Evolutionary conservation across 78 protist genomes (phyloP).

Genomic region (Dictyostelium firmibasis): DNA sequence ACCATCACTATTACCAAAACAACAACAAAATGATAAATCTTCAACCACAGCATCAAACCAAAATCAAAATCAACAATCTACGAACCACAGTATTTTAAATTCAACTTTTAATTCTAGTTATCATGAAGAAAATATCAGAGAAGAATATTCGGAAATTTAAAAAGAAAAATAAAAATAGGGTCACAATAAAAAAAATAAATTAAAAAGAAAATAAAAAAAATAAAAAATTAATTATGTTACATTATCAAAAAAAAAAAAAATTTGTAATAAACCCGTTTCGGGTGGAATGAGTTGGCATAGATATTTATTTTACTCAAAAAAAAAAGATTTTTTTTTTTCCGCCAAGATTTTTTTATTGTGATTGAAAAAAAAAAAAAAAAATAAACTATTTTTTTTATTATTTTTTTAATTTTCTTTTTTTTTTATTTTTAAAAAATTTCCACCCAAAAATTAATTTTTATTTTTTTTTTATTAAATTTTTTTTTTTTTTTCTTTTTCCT

Average conservation of each 20-base stretch:
- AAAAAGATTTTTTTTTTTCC: background rate
- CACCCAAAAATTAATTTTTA: background rate
- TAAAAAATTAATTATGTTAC: too few species aligned
- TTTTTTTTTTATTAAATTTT: background rate
- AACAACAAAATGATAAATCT: background rate
- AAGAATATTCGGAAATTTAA: background rate
- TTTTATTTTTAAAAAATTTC: background rate
- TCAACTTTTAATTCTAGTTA: background rate
- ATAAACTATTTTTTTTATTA: too few species aligned
- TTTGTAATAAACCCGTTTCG: too few species aligned
- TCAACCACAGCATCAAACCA: background rate
- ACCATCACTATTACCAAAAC: background rate
- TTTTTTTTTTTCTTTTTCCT: conserved; percentile 1
- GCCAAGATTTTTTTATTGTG: background rate
- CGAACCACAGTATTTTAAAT: background rate
- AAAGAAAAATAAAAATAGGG: background rate
- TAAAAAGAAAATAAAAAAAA: too few species aligned
- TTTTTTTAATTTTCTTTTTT: background rate
- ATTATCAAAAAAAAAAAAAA: too few species aligned
- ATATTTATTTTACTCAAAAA: too few species aligned
- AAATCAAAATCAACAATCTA: background rate
- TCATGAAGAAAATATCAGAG: background rate
- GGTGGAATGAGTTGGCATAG: too few species aligned
- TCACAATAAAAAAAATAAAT: background rate
- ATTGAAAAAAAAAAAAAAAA: background rate